Evolutionary conservation across 2,329 filamentous ascomycete genomes (phyloP).

Genomic region (Sporothrix schenckii): DNA sequence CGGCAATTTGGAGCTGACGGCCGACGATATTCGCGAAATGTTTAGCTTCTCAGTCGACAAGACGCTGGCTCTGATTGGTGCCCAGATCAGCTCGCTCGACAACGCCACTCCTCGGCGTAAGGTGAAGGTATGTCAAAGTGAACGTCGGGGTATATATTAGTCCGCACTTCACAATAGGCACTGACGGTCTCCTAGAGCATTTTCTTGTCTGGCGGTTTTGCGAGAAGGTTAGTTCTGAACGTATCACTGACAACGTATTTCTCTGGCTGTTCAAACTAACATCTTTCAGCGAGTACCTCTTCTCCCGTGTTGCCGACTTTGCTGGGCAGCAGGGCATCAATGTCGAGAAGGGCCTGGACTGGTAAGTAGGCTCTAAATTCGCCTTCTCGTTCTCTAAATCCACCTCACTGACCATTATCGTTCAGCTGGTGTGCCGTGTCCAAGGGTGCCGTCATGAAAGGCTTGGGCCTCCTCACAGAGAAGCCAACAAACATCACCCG

Average conservation of each 20-base stretch:
- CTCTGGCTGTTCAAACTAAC: neutral
- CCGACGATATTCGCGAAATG: conserved; percentile 36
- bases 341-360: conserved; percentile 37
- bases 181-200: conserved; percentile 34
- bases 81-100: conserved; percentile 35
- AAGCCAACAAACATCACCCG: conserved; percentile 33
- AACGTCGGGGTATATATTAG: no score
- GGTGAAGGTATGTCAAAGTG: conserved; percentile 34
- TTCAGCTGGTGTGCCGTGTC: conserved; percentile 39
- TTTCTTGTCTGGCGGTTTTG: conserved; percentile 40
- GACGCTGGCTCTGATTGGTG: conserved; percentile 36
- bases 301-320: conserved; percentile 35
- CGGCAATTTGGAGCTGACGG: conserved; percentile 33
- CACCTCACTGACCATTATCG: neutral
- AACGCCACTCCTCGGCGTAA: conserved; percentile 31
- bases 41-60: conserved; percentile 38
- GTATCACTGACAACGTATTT: neutral
- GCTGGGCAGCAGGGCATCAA: conserved; percentile 33
- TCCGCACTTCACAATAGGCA: neutral
- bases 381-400: neutral
- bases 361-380: conserved; percentile 24
- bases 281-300: conserved; percentile 35
- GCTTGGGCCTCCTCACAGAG: conserved; percentile 38
- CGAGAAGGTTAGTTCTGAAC: conserved; percentile 27
- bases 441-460: conserved; percentile 39